A percentile compares a stretch with the other conserved stretches of the same genome.
Conservation (phyloP, 2,329 filamentous ascomycete species). For the Dendryphion nanum region DNA sequence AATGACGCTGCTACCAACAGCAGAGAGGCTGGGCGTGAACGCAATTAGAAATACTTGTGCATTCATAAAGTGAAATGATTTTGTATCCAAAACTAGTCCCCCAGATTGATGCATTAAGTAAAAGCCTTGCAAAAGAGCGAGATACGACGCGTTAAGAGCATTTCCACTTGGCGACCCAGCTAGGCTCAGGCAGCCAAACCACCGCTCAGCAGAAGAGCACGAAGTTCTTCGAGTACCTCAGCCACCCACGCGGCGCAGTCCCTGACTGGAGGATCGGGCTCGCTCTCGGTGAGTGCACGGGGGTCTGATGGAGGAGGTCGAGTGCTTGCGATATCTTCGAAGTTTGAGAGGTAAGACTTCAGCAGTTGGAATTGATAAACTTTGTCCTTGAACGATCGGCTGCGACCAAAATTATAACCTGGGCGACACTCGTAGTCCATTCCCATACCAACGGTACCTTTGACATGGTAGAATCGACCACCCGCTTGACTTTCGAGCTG, state of each 20-base stretch:
- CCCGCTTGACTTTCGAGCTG: slow-evolving; percentile 5
- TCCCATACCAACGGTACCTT: slow-evolving; percentile 6
- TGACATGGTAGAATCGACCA: slow-evolving; percentile 9
- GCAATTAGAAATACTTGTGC: too few species aligned
- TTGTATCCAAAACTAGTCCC: too few species aligned
- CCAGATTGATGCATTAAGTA: too few species aligned
- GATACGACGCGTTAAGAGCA: too few species aligned
- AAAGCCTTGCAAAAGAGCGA: too few species aligned
- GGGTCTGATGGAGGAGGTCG: slow-evolving; percentile 6
- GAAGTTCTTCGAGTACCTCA: slow-evolving; percentile 3
- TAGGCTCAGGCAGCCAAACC: slow-evolving; percentile 4
- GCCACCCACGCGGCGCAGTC: slow-evolving; percentile 6
- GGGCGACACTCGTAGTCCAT: slow-evolving; percentile 8
- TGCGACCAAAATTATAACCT: slow-evolving; percentile 4
- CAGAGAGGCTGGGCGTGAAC: too few species aligned
- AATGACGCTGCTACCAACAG: too few species aligned
- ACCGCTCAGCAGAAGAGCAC: slow-evolving; percentile 2
- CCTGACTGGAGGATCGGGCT: slow-evolving; percentile 5
- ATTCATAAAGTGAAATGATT: too few species aligned
- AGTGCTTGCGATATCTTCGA: slow-evolving; percentile 8
- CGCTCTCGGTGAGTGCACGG: slow-evolving; percentile 7
- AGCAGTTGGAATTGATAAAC: slow-evolving; percentile 4
- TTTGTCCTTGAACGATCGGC: slow-evolving; percentile 4
- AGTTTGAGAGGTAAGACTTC: slow-evolving; percentile 6
- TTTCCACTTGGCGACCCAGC: neutral